Base-by-base conservation (phyloP, 441 rosid species). In the Adansonia gregorii region DNA sequence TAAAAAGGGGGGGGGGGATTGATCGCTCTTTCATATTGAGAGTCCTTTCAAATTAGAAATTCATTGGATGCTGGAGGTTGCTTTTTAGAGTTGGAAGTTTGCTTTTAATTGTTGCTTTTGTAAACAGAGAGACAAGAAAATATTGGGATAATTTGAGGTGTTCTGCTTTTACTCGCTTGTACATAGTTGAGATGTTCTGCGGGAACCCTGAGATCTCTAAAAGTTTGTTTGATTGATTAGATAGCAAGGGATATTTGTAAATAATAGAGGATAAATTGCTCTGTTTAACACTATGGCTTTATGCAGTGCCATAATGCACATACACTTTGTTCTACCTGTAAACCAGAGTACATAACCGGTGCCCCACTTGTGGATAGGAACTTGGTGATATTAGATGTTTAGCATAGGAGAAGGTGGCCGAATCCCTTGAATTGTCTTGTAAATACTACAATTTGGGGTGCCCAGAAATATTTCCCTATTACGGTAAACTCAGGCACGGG, bases 371-470 rank as follows among this genome's bases (percentile, higher is more conserved):
- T 74, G 82, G 93, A 71, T 88, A 90, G 81, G 93, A 90, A 82
- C 90, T 90, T 17, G 92, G 93, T 63, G 93, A 90, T 74, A 90
- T 90, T 74, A 86, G 93, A 77, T 90, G 92, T 75, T 80, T 90
- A 67, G 93, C 97, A 19, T 82, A 89, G 72, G 98, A 93, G 86
- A 93, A 92, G 83, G 98, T 93, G 24, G 98, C 98, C 0, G 98
- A 92, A 78, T 92, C 97, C 12, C 95, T 93, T 71, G 98, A 92
- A 82, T 82, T 93, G 71, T 94, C 95, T 59, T 93, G 98, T 93
- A 93, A 93, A 86, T 92, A 75, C 76, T 90, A 88, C 85, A 82
- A 83, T 73, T 85, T 93, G 75, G 97, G 98, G 22, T 93, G 98
- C 79, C 97, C 97, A 11, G 93, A 89, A 87, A 93, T 93, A 49